Evolutionary conservation across 2,329 filamentous ascomycete genomes (phyloP).

Genomic region (Ophiocordyceps camponoti-floridani): DNA sequence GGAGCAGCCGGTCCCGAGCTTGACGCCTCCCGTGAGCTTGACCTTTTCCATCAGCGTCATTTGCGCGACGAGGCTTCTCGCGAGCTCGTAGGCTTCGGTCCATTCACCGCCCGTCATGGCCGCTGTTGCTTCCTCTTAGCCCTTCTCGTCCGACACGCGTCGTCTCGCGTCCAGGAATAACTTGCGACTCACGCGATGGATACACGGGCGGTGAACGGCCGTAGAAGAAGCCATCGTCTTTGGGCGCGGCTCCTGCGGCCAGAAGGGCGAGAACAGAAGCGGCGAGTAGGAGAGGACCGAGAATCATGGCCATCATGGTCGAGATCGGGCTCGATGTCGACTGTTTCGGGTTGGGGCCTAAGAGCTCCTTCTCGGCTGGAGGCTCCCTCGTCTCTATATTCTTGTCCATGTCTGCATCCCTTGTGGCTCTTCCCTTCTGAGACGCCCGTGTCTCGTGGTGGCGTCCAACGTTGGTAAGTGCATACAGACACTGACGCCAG

Average conservation of each 20-base stretch:
- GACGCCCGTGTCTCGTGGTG: too few species aligned
- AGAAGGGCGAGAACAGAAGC: neutral
- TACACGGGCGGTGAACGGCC: conserved; percentile 31
- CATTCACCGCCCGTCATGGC: conserved; percentile 42
- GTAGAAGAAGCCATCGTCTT: conserved; percentile 25
- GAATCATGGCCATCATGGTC: neutral
- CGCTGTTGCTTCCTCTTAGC: conserved; percentile 13
- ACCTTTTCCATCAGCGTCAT: conserved; percentile 67
- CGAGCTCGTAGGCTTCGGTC: conserved; percentile 48
- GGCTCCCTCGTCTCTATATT: too few species aligned
- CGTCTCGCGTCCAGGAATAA: too few species aligned
- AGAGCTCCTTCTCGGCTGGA: too few species aligned
- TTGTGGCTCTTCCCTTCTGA: too few species aligned
- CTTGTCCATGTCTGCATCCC: too few species aligned
- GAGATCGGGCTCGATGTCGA: neutral
- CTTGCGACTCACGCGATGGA: too few species aligned
- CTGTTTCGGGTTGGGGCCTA: too few species aligned
- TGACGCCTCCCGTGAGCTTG: conserved; percentile 54
- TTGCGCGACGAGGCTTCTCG: conserved; percentile 48
- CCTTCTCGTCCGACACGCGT: too few species aligned
- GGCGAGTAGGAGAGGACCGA: neutral
- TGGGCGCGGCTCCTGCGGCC: conserved; percentile 10
- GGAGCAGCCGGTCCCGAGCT: conserved; percentile 28
- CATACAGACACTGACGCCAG: too few species aligned
- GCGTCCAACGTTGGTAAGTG: too few species aligned